These are phyloP conservation scores for Naumovozyma baii DNA, from an alignment of 805 yeast species.

Conservation along the genomic window DNA sequence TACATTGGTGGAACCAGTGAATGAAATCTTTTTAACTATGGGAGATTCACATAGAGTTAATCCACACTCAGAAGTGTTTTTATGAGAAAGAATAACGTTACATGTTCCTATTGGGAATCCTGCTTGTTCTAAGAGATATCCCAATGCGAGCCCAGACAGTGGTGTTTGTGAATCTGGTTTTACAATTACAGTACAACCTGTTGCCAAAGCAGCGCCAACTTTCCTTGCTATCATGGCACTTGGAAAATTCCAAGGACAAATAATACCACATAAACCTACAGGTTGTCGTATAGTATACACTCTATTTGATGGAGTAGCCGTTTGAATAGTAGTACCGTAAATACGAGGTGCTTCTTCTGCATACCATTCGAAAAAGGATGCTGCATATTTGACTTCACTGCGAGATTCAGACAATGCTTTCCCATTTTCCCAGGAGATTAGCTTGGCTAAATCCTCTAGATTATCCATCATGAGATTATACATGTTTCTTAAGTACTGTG, in stretches of 20 bases:
- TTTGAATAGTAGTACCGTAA: slow-evolving; percentile 50
- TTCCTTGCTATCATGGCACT: slow-evolving; percentile 59
- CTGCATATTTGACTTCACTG: slow-evolving; percentile 51
- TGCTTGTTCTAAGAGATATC: slow-evolving; percentile 44
- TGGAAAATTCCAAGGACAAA: slow-evolving; percentile 64
- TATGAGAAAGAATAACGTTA: slow-evolving; percentile 42
- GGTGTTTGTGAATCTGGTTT: slow-evolving; percentile 60
- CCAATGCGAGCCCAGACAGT: slow-evolving; percentile 48
- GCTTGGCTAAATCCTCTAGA: slow-evolving; percentile 45
- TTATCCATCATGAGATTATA: slow-evolving; percentile 45
- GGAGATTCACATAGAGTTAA: slow-evolving; percentile 40
- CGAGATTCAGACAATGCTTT: slow-evolving; percentile 44
- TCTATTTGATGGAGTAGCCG: slow-evolving; percentile 41
- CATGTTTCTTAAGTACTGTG: slow-evolving; percentile 42
- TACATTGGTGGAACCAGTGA: slow-evolving; percentile 56
- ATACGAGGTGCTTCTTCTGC: slow-evolving; percentile 53
- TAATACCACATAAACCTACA: slow-evolving; percentile 53
- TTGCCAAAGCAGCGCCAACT: slow-evolving; percentile 57
- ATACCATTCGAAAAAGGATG: slow-evolving; percentile 82
- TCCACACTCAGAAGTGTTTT: slow-evolving; percentile 45
- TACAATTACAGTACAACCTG: slow-evolving; percentile 50
- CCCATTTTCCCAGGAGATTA: slow-evolving; percentile 53
- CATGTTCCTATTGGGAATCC: slow-evolving; percentile 53
- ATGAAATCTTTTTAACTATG: slow-evolving; percentile 46
- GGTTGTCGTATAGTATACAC: slow-evolving; percentile 49